Conservation (phyloP, 441 rosid species). For the Euphorbia corollata region DNA sequence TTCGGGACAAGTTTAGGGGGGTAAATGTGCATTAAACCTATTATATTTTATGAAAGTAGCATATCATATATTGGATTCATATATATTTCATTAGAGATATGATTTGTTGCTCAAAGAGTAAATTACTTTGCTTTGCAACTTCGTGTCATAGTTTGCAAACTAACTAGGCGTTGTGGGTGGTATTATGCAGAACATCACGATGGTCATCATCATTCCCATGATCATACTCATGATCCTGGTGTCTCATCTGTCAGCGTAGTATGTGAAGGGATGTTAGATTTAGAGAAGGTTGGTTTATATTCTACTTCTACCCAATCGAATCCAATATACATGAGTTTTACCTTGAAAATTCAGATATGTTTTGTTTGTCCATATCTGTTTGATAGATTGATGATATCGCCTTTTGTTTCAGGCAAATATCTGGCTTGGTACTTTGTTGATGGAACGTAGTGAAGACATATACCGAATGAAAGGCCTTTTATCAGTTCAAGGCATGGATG, state of each 20-base stretch:
- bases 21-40: no score
- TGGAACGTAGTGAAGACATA: slow-evolving; percentile 80
- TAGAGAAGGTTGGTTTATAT: slow-evolving; percentile 75
- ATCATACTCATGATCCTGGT: slow-evolving; percentile 89
- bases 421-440: slow-evolving; percentile 81
- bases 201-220: slow-evolving; percentile 60
- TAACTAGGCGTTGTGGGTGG: slow-evolving; percentile 11
- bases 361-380: no score
- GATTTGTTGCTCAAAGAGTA: not conserved
- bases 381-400: not conserved
- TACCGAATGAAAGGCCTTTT: slow-evolving; percentile 93
- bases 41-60: no score
- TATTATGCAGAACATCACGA: slow-evolving; percentile 53
- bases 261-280: slow-evolving; percentile 86
- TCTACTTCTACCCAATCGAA: not conserved
- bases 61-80: not conserved
- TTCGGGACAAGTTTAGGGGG: no score
- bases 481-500: slow-evolving; percentile 72
- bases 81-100: not conserved
- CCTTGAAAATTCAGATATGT: no score
- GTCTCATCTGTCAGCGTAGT: slow-evolving; percentile 90
- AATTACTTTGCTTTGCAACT: not conserved
- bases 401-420: slow-evolving; percentile 63
- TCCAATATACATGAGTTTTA: not conserved
- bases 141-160: slow-evolving; percentile 1